Conservation (phyloP, 352 stramenopile species). For the Phytophthora chlamydospora region DNA sequence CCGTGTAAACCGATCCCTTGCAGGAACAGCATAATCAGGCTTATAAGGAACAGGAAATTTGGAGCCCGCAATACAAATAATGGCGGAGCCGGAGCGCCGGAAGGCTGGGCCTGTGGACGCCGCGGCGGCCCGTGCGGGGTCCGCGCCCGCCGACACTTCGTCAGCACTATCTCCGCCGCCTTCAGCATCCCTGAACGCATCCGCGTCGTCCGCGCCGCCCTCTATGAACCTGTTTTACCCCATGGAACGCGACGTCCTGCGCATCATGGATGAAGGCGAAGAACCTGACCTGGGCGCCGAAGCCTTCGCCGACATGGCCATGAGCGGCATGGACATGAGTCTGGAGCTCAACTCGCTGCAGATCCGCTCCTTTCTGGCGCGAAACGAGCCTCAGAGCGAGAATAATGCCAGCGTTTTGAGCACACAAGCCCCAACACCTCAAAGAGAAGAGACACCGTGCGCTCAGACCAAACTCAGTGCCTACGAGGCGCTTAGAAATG, state of each 20-base stretch:
- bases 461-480: slow-evolving; percentile 24
- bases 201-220: not conserved
- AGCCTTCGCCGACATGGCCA: slow-evolving; percentile 67
- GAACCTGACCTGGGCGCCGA: slow-evolving; percentile 54
- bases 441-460: not conserved
- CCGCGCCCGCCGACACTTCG: not conserved
- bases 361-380: slow-evolving; percentile 57
- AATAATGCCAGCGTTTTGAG: not conserved
- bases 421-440: not conserved
- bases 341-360: slow-evolving; percentile 65
- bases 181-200: not conserved
- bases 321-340: slow-evolving; percentile 60
- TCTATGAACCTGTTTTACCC: slow-evolving; percentile 24
- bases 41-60: slow-evolving; percentile 1
- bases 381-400: slow-evolving; percentile 32
- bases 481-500: slow-evolving; percentile 35
- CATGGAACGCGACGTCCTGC: slow-evolving; percentile 40
- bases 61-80: not conserved
- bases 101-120: slow-evolving; percentile 3
- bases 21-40: not conserved
- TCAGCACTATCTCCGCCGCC: not conserved
- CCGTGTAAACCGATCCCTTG: too few relatives aligned
- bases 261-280: slow-evolving; percentile 56
- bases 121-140: not conserved
- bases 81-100: slow-evolving; percentile 1